Base-by-base conservation (phyloP, 2,329 filamentous ascomycete genomes). In the Penicillium sp. region DNA sequence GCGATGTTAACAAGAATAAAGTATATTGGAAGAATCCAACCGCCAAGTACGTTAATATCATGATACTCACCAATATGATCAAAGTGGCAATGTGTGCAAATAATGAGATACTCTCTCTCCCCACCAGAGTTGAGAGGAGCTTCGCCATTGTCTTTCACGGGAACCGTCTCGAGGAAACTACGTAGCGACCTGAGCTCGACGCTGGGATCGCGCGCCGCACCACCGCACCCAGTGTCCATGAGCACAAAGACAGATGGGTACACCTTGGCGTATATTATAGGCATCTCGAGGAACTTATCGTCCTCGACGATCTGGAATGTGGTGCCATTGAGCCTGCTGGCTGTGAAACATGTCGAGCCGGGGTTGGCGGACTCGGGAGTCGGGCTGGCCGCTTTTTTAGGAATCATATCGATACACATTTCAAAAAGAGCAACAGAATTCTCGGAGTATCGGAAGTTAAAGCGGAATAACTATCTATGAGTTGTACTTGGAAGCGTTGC, bases 271-370 rank as follows among this genome's bases (percentile, higher is more conserved):
- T 40, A 40, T 26, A 40, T 40, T 27, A 40, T 40, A 26, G 37
- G 37, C 13, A 26, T 26, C 21, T 40, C 37, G 37, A 40, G 21
- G 13, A 26, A 27, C 13, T 27, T 26, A 7, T 40, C 37, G 37
- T 40, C 37, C 23, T 40, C 37, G 21, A 40, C 37, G 23, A 40
- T 26, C 21, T 27, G 37, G 15, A 40, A 40, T 9, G 23, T 27
- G 23, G 37, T 40, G 37, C 12, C 23, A 24, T 40, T 40, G 21
- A 40, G 37, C 21, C 37, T 26, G 23, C 21, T 40, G 21, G 37
- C 37, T 17, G 21, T 40, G 37, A 40, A 40, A 27, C 37, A 39
- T 39, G 36, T 39, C 18, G 36, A 39, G 36, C 36, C 36, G 36
- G 36, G 36, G 18, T 24, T 23, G 18, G 36, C 13, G 36, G 36